These are phyloP conservation scores for Nakazawaea molendinolei DNA, from an alignment of 805 yeast species.

Conservation along the genomic window DNA sequence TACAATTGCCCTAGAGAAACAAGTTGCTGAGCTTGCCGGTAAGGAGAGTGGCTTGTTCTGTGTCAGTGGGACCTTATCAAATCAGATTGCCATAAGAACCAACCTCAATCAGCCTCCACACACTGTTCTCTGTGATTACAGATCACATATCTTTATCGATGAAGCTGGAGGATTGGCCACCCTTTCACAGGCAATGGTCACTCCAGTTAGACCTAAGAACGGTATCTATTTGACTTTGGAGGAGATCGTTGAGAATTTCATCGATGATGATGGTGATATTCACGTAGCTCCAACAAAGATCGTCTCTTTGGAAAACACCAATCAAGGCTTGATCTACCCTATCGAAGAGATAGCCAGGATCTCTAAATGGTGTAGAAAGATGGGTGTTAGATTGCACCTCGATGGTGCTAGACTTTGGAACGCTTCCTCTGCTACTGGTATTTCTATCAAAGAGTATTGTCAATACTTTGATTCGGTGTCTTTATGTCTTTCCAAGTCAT, in stretches of 20 bases:
- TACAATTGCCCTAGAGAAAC: conserved; percentile 56
- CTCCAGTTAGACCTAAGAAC: conserved; percentile 72
- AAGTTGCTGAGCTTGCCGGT: conserved; percentile 64
- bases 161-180: conserved; percentile 93
- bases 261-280: conserved; percentile 73
- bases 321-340: conserved; percentile 79
- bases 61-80: conserved; percentile 85
- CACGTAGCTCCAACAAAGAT: conserved; percentile 86
- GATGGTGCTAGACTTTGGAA: conserved; percentile 96
- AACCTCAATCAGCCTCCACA: conserved; percentile 81
- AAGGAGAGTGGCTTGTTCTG: conserved; percentile 78
- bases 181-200: conserved; percentile 86
- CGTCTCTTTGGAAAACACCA: conserved; percentile 80
- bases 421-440: conserved; percentile 68
- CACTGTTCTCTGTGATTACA: conserved; percentile 73
- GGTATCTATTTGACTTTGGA: conserved; percentile 74
- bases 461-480: conserved; percentile 79
- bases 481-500: conserved; percentile 78
- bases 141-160: conserved; percentile 74
- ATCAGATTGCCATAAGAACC: conserved; percentile 77
- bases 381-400: conserved; percentile 61
- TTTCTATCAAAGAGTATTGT: conserved; percentile 64
- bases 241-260: conserved; percentile 55
- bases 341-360: conserved; percentile 69
- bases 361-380: conserved; percentile 57